phyloP scores from a whole-genome alignment of 108 stramenopile genomes.

The Pseudonitzschia pungens region DNA sequence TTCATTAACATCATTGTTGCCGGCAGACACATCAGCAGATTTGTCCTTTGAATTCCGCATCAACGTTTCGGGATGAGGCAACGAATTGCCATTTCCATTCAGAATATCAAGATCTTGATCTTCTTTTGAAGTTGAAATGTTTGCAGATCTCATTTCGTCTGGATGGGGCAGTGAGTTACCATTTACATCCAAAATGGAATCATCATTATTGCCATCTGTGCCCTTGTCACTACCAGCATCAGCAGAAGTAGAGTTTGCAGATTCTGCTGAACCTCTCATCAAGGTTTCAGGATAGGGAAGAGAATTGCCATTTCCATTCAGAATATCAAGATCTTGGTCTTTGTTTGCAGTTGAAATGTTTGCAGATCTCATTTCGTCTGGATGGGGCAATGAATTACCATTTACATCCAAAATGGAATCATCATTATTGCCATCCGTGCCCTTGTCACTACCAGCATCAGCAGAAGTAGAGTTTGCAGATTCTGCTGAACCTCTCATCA shows the following conservation, averaged over 20 bases:
- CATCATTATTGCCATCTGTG: neutral
- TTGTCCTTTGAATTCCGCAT: neutral
- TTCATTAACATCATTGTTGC: neutral
- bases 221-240: neutral
- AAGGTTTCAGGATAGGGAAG: constrained; percentile 1
- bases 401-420: constrained; percentile 1
- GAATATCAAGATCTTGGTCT: neutral
- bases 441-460: neutral
- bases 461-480: neutral
- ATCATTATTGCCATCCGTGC: neutral
- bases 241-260: neutral
- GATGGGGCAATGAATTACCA: constrained; percentile 12
- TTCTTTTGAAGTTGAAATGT: neutral
- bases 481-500: neutral
- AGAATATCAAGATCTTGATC: neutral
- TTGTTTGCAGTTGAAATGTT: neutral
- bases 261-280: neutral
- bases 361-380: neutral
- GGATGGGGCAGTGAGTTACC: constrained; percentile 1
- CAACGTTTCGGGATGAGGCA: neutral
- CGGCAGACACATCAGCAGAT: neutral
- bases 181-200: neutral
- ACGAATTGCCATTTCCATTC: neutral
- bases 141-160: neutral
- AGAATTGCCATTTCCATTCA: neutral